These are phyloP conservation scores for Chrysochromulina tobinii DNA, from an alignment of 78 protist genomes.

Conservation along the genomic window DNA sequence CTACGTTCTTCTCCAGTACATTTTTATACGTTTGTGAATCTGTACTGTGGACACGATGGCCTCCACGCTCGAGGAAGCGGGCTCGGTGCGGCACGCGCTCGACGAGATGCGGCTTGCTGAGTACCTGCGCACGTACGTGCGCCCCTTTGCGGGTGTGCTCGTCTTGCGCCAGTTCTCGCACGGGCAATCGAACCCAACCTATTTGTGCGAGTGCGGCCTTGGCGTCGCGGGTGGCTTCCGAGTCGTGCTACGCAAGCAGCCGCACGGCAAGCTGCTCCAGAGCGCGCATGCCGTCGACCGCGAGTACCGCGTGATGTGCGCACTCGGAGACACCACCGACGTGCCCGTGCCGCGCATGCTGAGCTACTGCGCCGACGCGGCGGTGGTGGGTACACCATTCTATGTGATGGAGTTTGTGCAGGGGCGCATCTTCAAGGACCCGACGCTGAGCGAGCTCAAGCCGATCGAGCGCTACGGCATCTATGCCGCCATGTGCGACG, in stretches of 20 bases:
- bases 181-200: constrained; percentile 73
- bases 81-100: no score
- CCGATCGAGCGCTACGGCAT: background rate
- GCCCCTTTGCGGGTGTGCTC: background rate
- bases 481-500: background rate
- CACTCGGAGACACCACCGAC: background rate
- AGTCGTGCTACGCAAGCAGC: constrained; percentile 63
- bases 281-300: constrained; percentile 66
- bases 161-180: constrained; percentile 7
- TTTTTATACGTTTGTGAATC: no score
- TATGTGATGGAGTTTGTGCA: constrained; percentile 55
- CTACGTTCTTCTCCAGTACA: no score
- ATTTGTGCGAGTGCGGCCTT: background rate
- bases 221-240: background rate
- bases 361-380: constrained; percentile 34
- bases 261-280: constrained; percentile 68
- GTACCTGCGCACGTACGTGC: no score
- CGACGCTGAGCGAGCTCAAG: background rate
- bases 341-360: constrained; percentile 60
- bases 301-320: constrained; percentile 45
- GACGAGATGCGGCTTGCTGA: no score
- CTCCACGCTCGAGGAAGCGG: no score
- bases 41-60: no score
- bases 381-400: constrained; percentile 64
- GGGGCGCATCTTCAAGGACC: constrained; percentile 54